A percentile compares a stretch with the other conserved stretches of the same genome.
phyloP scores from a whole-genome alignment of 371 early-diverging fungal species.

The Parasitella parasitica region DNA sequence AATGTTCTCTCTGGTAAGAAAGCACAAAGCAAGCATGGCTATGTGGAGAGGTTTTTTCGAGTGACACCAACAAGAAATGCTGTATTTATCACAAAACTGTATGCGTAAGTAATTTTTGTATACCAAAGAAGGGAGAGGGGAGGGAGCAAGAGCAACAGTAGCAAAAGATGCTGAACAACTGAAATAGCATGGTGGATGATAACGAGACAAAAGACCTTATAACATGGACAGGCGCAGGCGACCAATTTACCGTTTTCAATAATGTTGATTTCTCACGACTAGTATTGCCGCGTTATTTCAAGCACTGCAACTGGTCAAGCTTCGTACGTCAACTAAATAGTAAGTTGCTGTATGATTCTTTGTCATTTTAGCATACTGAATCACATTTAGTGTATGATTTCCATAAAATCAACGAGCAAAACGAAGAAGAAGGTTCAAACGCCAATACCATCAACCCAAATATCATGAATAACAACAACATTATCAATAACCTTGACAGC shows the following conservation, averaged over 20 bases:
- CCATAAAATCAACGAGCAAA: slow-evolving; percentile 23
- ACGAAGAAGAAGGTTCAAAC: background rate
- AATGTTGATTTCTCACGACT: slow-evolving; percentile 21
- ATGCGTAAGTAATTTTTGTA: slow-evolving; percentile 12
- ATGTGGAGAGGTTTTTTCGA: slow-evolving; percentile 27
- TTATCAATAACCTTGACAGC: too few species aligned
- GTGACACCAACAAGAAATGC: slow-evolving; percentile 24
- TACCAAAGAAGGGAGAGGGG: background rate
- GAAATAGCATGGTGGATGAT: slow-evolving; percentile 23
- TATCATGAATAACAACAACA: too few species aligned
- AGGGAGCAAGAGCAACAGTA: background rate
- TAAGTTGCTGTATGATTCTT: background rate
- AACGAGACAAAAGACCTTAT: slow-evolving; percentile 16
- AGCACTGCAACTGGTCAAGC: slow-evolving; percentile 33
- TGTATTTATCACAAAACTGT: slow-evolving; percentile 27
- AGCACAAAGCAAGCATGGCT: slow-evolving; percentile 17
- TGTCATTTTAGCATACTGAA: background rate
- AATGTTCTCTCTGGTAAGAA: background rate
- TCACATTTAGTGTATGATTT: slow-evolving; percentile 27
- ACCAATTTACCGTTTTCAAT: slow-evolving; percentile 24
- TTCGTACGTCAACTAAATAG: slow-evolving; percentile 31
- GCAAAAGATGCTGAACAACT: background rate
- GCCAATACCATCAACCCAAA: too few species aligned
- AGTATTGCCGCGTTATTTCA: slow-evolving; percentile 28
- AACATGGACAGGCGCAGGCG: slow-evolving; percentile 23